These are phyloP conservation scores for Tetramitus jugosus DNA, from an alignment of 208 protist species.

Conservation along the genomic window DNA sequence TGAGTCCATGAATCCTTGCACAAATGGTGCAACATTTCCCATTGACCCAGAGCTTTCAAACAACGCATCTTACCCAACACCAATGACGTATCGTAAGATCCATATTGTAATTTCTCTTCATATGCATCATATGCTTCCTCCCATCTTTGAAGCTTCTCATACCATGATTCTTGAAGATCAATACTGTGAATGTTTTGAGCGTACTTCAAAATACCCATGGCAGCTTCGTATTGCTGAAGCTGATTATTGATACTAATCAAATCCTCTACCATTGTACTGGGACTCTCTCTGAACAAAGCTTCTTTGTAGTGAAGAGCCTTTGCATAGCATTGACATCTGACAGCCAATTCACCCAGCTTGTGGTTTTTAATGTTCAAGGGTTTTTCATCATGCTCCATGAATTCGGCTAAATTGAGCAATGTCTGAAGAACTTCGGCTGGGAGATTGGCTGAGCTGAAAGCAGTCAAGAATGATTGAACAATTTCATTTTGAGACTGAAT, in stretches of 20 bases:
- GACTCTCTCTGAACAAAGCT: slow-evolving; percentile 24
- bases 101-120: slow-evolving; percentile 27
- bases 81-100: not conserved
- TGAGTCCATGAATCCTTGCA: slow-evolving; percentile 55
- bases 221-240: slow-evolving; percentile 93
- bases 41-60: slow-evolving; percentile 89
- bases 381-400: slow-evolving; percentile 86
- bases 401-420: slow-evolving; percentile 90
- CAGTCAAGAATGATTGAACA: slow-evolving; percentile 41
- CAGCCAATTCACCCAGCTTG: slow-evolving; percentile 76
- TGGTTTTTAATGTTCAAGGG: slow-evolving; percentile 64
- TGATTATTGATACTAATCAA: slow-evolving; percentile 95
- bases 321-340: slow-evolving; percentile 79
- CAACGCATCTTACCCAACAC: slow-evolving; percentile 87
- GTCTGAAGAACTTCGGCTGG: slow-evolving; percentile 80
- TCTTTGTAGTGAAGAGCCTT: slow-evolving; percentile 90
- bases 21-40: slow-evolving; percentile 66
- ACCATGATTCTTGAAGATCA: slow-evolving; percentile 47
- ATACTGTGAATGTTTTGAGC: slow-evolving; percentile 75
- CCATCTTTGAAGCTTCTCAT: slow-evolving; percentile 96
- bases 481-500: slow-evolving; percentile 37
- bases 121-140: slow-evolving; percentile 81
- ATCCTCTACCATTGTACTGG: slow-evolving; percentile 10
- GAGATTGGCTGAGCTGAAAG: slow-evolving; percentile 57
- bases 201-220: slow-evolving; percentile 88